Evolutionary conservation across 768 basidiomycete genomes (phyloP).

Genomic region (Suillus luteus): DNA sequence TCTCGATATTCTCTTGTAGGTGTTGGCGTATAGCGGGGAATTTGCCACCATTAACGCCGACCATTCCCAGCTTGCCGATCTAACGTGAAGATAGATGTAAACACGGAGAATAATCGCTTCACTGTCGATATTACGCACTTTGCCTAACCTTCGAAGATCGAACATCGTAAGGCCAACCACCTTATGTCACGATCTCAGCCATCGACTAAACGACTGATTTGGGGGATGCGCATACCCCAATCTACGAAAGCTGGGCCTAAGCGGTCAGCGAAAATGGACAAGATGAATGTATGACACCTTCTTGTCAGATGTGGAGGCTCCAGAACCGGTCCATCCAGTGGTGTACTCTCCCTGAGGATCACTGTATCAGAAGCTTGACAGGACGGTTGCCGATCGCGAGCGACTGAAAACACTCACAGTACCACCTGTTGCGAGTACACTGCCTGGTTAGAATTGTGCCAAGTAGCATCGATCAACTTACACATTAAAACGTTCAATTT

Average conservation of each 20-base stretch:
- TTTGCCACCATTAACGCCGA: slow-evolving; percentile 85
- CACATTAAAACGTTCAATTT: slow-evolving; percentile 82
- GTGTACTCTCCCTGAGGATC: slow-evolving; percentile 80
- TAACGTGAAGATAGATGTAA: slow-evolving; percentile 24
- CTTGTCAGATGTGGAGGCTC: slow-evolving; percentile 94
- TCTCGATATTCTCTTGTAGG: slow-evolving; percentile 77
- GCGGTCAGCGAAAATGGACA: not conserved
- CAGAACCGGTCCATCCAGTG: slow-evolving; percentile 89
- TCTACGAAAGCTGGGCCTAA: slow-evolving; percentile 40
- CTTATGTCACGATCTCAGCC: slow-evolving; percentile 39
- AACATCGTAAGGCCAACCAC: slow-evolving; percentile 90
- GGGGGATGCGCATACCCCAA: slow-evolving; percentile 53
- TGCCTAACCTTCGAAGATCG: slow-evolving; percentile 82
- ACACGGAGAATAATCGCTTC: slow-evolving; percentile 14
- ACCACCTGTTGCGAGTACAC: slow-evolving; percentile 41
- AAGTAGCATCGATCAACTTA: slow-evolving; percentile 35
- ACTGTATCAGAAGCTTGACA: not conserved
- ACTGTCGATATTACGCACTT: slow-evolving; percentile 44
- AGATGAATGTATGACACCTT: slow-evolving; percentile 53
- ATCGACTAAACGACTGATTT: slow-evolving; percentile 16
- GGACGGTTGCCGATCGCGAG: not conserved
- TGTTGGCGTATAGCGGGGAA: slow-evolving; percentile 86
- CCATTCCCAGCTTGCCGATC: slow-evolving; percentile 82
- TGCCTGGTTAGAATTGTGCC: slow-evolving; percentile 7
- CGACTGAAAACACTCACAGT: slow-evolving; percentile 33